Evolutionary conservation across 2,329 filamentous ascomycete species (phyloP), one percentile per base, ranked within the genome.

Genomic region (Penicillium expansum): DNA sequence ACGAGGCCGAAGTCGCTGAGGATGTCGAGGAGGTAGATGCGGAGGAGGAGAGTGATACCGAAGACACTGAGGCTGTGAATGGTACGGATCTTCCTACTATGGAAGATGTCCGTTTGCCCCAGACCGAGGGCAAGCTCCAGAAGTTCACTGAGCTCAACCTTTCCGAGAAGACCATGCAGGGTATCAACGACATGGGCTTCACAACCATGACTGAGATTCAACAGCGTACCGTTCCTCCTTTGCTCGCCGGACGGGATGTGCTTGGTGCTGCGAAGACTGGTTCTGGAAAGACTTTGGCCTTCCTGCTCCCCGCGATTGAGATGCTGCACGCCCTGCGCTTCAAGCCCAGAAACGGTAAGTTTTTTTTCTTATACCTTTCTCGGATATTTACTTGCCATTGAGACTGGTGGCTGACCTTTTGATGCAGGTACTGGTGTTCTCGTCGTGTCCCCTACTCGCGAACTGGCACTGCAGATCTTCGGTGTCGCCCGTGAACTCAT

Each of bases 161-260:
- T 11, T 94, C 91, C 1, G 89, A 92, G 24, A 92, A 90, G 76
- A 97, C 92, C 0, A 89, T 92, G 82, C 86, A 89, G 77, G 92
- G 92, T 9, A 92, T 97, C 66, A 78, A 87, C 56, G 90, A 89
- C 62, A 97, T 99, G 93, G 90, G 90, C 14, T 97, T 97, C 72
- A 87, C 89, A 69, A 92, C 83, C 47, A 97, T 99, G 92, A 97
- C 94, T 0, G 90, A 94, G 73, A 97, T 97, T 65, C 94, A 97
- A 76, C 84, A 86, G 67, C 84, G 89, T 71, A 89, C 88, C 13
- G 96, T 97, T 55, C 92, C 93, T 5, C 92, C 92, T 20, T 80
- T 95, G 45, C 81, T 97, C 58, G 91, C 92, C 41, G 94, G 94
- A 62, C 87, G 89, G 71, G 93, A 97, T 77, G 90, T 97, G 22